Conservation (phyloP, 2,329 filamentous ascomycete species). For the Lachnellula suecica region DNA sequence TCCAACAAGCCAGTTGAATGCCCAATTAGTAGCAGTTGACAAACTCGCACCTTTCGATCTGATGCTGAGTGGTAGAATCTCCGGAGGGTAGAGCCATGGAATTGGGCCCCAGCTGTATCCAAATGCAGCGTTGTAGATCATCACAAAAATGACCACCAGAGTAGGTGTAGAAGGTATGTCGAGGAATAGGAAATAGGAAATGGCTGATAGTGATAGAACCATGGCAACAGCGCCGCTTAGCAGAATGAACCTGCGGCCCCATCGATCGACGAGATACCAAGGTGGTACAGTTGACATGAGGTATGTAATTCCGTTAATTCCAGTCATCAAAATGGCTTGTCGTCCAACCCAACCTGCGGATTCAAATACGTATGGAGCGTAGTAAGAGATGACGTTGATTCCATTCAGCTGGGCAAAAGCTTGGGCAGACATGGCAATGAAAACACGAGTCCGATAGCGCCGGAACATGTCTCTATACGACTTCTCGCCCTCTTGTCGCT, state of each 20-base stretch:
- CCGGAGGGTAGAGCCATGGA: constrained; percentile 97
- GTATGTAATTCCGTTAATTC: constrained; percentile 91
- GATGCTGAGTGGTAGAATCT: constrained; percentile 95
- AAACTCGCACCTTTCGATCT: constrained; percentile 95
- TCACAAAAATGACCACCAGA: constrained; percentile 89
- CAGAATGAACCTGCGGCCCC: constrained; percentile 86
- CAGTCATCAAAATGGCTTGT: constrained; percentile 92
- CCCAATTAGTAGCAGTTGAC: constrained; percentile 96
- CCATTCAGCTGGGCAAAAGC: constrained; percentile 94
- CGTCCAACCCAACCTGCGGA: constrained; percentile 94
- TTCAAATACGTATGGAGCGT: constrained; percentile 94
- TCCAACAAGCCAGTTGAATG: constrained; percentile 96
- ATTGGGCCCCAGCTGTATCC: constrained; percentile 98
- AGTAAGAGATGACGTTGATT: constrained; percentile 99
- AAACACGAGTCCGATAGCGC: constrained; percentile 85
- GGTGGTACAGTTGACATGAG: constrained; percentile 89
- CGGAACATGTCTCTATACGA: constrained; percentile 93
- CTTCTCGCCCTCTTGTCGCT: constrained; percentile 92
- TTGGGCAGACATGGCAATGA: constrained; percentile 98
- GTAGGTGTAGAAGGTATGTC: constrained; percentile 76
- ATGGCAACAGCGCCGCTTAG: constrained; percentile 88
- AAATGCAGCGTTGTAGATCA: constrained; percentile 98
- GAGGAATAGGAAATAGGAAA: constrained; percentile 94
- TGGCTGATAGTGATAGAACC: constrained; percentile 81
- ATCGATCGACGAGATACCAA: constrained; percentile 94